Conservation (phyloP, 805 yeast species). For the Nematodospora valgi region DNA sequence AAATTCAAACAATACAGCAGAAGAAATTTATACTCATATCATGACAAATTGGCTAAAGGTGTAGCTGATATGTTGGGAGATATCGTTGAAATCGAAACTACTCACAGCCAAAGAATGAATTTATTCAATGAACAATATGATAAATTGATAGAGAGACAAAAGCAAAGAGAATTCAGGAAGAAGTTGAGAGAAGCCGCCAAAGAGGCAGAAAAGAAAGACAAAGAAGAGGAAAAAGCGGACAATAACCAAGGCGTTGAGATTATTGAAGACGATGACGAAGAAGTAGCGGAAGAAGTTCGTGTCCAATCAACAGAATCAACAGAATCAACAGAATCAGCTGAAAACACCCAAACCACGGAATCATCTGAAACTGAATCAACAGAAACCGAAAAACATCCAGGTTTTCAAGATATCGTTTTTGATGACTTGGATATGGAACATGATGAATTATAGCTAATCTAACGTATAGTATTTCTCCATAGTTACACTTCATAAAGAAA, state of each 20-base stretch:
- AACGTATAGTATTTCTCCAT: background rate
- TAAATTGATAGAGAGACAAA: slow-evolving; percentile 27
- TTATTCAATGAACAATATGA: slow-evolving; percentile 25
- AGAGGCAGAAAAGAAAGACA: slow-evolving; percentile 4
- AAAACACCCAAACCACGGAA: too few species aligned
- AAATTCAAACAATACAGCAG: slow-evolving; percentile 22
- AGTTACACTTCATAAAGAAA: background rate
- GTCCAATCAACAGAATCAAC: too few species aligned
- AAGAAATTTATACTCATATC: slow-evolving; percentile 21
- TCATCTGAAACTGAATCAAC: too few species aligned
- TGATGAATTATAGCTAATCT: background rate
- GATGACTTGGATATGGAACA: background rate
- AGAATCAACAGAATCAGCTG: too few species aligned
- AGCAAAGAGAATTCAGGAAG: slow-evolving; percentile 29
- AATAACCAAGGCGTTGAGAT: background rate
- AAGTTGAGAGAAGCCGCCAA: slow-evolving; percentile 22
- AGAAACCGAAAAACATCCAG: too few species aligned
- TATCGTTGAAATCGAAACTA: slow-evolving; percentile 23
- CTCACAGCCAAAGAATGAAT: slow-evolving; percentile 26
- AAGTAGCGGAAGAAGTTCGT: background rate
- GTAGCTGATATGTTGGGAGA: slow-evolving; percentile 28
- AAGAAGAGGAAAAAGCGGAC: slow-evolving; percentile 2
- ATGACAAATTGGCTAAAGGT: slow-evolving; percentile 23
- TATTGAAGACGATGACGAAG: background rate
- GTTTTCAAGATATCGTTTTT: too few species aligned